Conservation (phyloP, 2,329 filamentous ascomycete species). For the Beauveria sp. region DNA sequence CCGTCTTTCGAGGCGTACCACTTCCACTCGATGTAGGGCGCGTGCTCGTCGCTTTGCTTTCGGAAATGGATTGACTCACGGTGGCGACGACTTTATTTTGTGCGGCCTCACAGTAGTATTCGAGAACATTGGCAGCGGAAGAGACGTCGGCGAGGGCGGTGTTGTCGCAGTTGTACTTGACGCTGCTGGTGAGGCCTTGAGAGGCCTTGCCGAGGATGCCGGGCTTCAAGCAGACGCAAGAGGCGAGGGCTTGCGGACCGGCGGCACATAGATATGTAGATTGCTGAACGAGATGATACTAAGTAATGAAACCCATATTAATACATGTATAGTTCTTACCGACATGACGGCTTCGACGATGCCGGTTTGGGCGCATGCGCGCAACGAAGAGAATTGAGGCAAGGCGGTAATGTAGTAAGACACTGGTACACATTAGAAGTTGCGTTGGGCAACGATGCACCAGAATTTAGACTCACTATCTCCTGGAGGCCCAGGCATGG, state of each 20-base stretch:
- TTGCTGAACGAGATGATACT: not conserved
- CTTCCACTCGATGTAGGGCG: not conserved
- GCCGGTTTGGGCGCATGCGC: constrained; percentile 31
- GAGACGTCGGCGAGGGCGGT: constrained; percentile 32
- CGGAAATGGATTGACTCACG: constrained; percentile 26
- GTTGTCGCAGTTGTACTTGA: constrained; percentile 30
- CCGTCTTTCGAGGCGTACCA: not conserved
- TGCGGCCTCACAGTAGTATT: constrained; percentile 38
- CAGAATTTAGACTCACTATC: constrained; percentile 29
- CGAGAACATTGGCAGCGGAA: constrained; percentile 32
- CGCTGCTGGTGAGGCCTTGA: constrained; percentile 29
- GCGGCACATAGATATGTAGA: constrained; percentile 26
- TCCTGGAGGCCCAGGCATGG: constrained; percentile 35
- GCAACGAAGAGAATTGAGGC: constrained; percentile 30
- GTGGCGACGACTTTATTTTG: constrained; percentile 29
- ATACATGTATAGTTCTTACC: not conserved
- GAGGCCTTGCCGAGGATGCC: constrained; percentile 30
- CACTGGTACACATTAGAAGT: constrained; percentile 21
- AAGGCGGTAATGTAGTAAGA: constrained; percentile 42
- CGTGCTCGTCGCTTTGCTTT: not conserved
- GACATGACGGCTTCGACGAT: constrained; percentile 17
- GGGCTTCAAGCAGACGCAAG: constrained; percentile 38
- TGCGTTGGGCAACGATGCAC: not conserved
- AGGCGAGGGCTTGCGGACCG: constrained; percentile 37
- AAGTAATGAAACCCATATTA: no score